Evolutionary conservation across 2,329 filamentous ascomycete species (phyloP).

Genomic region (Didymella arachidicola): DNA sequence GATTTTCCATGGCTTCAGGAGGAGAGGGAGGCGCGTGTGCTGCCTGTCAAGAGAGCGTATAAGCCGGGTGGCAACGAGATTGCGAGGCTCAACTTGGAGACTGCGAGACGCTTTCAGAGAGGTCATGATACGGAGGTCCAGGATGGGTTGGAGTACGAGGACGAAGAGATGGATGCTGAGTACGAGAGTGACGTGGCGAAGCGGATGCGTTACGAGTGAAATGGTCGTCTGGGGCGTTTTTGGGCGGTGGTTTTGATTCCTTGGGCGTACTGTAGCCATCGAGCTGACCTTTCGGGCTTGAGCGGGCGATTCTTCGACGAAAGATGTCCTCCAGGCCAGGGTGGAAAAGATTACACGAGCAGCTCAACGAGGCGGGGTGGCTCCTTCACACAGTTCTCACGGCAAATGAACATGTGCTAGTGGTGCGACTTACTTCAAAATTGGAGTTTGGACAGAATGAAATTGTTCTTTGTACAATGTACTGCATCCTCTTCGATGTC

Average conservation of each 20-base stretch:
- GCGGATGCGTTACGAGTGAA: slow-evolving; percentile 17
- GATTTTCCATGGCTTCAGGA: slow-evolving; percentile 53
- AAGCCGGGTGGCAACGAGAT: slow-evolving; percentile 42
- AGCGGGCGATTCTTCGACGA: neutral
- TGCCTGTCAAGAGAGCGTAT: slow-evolving; percentile 28
- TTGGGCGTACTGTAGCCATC: slow-evolving; percentile 2
- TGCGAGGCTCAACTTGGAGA: slow-evolving; percentile 34
- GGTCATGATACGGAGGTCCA: slow-evolving; percentile 15
- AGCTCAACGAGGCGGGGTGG: neutral
- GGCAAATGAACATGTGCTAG: neutral
- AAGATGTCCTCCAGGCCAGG: neutral
- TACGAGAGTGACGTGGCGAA: slow-evolving; percentile 9
- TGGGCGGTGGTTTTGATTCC: neutral
- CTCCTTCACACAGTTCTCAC: neutral
- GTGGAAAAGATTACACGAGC: neutral
- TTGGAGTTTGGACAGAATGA: slow-evolving; percentile 21
- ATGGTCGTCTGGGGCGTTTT: neutral
- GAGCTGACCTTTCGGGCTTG: neutral
- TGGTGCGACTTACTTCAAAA: slow-evolving; percentile 7
- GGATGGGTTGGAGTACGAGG: slow-evolving; percentile 21
- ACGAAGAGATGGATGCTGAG: slow-evolving; percentile 10
- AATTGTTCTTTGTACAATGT: slow-evolving; percentile 41
- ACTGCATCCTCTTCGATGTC: slow-evolving; percentile 8
- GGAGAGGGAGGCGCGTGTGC: slow-evolving; percentile 9
- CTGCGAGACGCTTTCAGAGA: slow-evolving; percentile 24